These are phyloP conservation scores for Globisporangium spiculum DNA, from an alignment of 352 stramenopile species.

Conservation along the genomic window DNA sequence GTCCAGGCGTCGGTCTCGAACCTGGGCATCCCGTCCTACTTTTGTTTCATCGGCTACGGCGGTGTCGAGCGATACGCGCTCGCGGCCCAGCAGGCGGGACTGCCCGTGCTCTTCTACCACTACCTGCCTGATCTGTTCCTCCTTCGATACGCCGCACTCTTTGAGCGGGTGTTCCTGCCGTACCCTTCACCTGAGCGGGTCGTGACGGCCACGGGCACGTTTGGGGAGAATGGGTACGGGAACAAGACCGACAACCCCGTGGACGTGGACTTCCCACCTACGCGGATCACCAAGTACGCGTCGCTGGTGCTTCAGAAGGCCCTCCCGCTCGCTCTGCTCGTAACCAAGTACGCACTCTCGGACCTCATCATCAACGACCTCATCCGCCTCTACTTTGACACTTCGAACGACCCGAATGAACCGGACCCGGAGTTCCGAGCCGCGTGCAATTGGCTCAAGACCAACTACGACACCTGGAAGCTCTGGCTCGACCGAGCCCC, in stretches of 20 bases:
- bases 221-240: slow-evolving; percentile 51
- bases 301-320: slow-evolving; percentile 16
- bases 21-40: slow-evolving; percentile 51
- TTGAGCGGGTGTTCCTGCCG: slow-evolving; percentile 48
- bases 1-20: slow-evolving; percentile 46
- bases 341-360: slow-evolving; percentile 32
- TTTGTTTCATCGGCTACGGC: slow-evolving; percentile 56
- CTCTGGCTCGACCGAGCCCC: slow-evolving; percentile 39
- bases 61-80: slow-evolving; percentile 33
- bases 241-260: slow-evolving; percentile 38
- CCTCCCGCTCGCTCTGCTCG: slow-evolving; percentile 12
- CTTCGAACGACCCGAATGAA: slow-evolving; percentile 11
- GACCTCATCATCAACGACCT: slow-evolving; percentile 44
- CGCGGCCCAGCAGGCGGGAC: slow-evolving; percentile 20
- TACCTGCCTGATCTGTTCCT: slow-evolving; percentile 54
- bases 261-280: slow-evolving; percentile 38
- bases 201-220: slow-evolving; percentile 28
- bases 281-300: slow-evolving; percentile 34
- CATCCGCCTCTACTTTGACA: slow-evolving; percentile 23
- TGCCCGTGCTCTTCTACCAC: slow-evolving; percentile 50
- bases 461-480: slow-evolving; percentile 49
- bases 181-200: slow-evolving; percentile 27
- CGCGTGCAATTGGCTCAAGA: slow-evolving; percentile 47
- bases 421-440: slow-evolving; percentile 33
- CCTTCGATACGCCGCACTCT: slow-evolving; percentile 27